These are phyloP conservation scores for Austroboletus novae-zelandiae DNA, from an alignment of 1,284 basidiomycete species.

Conservation along the genomic window DNA sequence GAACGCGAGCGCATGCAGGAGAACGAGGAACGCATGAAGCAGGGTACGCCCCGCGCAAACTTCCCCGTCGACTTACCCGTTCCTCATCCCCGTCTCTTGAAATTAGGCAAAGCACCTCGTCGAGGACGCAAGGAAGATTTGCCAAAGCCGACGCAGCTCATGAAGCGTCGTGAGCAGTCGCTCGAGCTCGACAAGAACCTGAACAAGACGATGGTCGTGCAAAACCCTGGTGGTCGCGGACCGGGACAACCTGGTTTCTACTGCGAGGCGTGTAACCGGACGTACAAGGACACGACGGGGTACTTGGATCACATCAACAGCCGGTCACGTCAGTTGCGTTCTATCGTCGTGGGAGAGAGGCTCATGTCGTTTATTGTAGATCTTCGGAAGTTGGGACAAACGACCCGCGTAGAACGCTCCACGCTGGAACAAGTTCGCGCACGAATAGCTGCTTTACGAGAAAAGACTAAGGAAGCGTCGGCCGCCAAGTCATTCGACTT, in stretches of 20 bases:
- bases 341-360: not conserved
- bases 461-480: slow-evolving; percentile 78
- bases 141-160: slow-evolving; percentile 86
- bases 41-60: slow-evolving; percentile 50
- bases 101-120: slow-evolving; percentile 67
- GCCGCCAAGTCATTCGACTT: slow-evolving; percentile 91
- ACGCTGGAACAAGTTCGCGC: slow-evolving; percentile 90
- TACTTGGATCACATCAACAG: slow-evolving; percentile 98
- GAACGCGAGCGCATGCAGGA: slow-evolving; percentile 81
- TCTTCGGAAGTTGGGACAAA: slow-evolving; percentile 89
- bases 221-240: slow-evolving; percentile 74
- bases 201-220: slow-evolving; percentile 88
- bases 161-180: slow-evolving; percentile 79
- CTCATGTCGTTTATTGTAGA: slow-evolving; percentile 51
- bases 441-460: slow-evolving; percentile 85
- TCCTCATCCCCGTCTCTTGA: not conserved
- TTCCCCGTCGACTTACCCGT: not conserved
- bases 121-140: slow-evolving; percentile 65
- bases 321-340: slow-evolving; percentile 72
- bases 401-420: slow-evolving; percentile 86
- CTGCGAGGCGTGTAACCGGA: slow-evolving; percentile 87
- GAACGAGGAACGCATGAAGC: slow-evolving; percentile 79
- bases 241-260: slow-evolving; percentile 90
- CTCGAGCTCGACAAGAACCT: slow-evolving; percentile 91
- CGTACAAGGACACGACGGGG: slow-evolving; percentile 89